Evolutionary conservation across 1,139 yeast species (phyloP).

Genomic region (Saccharomyces hybrid): DNA sequence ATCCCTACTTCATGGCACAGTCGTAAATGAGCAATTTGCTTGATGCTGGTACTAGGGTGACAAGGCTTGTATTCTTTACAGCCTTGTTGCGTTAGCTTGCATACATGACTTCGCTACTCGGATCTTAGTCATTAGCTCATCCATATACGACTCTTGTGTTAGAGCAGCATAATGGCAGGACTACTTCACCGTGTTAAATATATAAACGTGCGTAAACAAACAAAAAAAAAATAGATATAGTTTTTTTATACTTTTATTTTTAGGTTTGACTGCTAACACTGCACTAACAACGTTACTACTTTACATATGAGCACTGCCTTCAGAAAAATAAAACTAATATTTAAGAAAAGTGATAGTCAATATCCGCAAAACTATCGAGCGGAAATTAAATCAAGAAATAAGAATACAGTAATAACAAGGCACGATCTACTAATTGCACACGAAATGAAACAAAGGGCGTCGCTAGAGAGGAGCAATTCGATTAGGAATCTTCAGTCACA

Average conservation of each 20-base stretch:
- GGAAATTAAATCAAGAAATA: neutral
- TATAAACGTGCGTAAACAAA: neutral
- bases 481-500: neutral
- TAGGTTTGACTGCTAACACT: neutral
- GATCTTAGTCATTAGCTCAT: neutral
- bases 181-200: neutral
- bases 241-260: no score
- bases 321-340: neutral
- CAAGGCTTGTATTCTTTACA: neutral
- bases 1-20: neutral
- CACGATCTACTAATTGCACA: constrained; percentile 2
- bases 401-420: constrained; percentile 2
- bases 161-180: neutral
- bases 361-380: neutral
- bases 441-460: neutral
- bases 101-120: neutral
- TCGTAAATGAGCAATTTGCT: neutral
- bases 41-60: neutral
- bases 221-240: no score
- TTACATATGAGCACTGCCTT: neutral
- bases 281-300: neutral
- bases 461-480: neutral
- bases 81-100: neutral
- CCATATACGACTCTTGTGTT: neutral
- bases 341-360: neutral